phyloP scores from a whole-genome alignment of 2,329 filamentous ascomycete species.

The Ilyonectria robusta region DNA sequence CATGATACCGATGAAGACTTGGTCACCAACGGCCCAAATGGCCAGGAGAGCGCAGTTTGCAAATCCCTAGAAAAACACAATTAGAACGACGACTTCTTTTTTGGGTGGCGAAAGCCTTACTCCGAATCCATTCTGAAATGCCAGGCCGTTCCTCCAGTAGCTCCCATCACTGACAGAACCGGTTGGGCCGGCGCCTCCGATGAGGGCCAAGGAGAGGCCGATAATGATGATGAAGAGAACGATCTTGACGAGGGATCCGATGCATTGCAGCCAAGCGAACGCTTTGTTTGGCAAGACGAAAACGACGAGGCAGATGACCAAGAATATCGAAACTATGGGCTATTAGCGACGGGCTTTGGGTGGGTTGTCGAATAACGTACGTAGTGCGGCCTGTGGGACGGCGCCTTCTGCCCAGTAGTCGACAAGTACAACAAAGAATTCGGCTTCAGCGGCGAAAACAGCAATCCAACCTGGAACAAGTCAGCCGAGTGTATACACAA shows the following conservation, averaged over 20 bases:
- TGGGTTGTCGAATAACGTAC: background rate
- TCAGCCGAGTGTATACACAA: background rate
- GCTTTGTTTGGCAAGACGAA: slow-evolving; percentile 34
- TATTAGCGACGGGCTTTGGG: background rate
- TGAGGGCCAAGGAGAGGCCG: slow-evolving; percentile 29
- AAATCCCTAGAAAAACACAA: slow-evolving; percentile 29
- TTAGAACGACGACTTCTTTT: background rate
- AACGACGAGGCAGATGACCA: slow-evolving; percentile 30
- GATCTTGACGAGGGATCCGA: slow-evolving; percentile 37
- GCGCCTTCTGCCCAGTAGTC: slow-evolving; percentile 29
- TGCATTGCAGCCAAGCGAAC: slow-evolving; percentile 39
- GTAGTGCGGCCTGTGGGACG: slow-evolving; percentile 29
- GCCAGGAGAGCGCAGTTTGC: slow-evolving; percentile 37
- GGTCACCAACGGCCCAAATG: slow-evolving; percentile 37
- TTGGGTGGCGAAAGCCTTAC: slow-evolving; percentile 14
- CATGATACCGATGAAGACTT: slow-evolving; percentile 42
- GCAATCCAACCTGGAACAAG: slow-evolving; percentile 36
- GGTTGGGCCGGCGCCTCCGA: slow-evolving; percentile 30
- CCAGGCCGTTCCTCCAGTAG: slow-evolving; percentile 24
- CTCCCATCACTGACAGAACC: slow-evolving; percentile 22
- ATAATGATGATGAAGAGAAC: slow-evolving; percentile 37
- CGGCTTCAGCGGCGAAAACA: slow-evolving; percentile 35
- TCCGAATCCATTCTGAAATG: slow-evolving; percentile 36
- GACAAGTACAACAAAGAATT: slow-evolving; percentile 33
- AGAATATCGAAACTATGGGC: slow-evolving; percentile 28